Evolutionary conservation across 202 grass and related monocot genomes (phyloP), one percentile per base, ranked within the genome.

Genomic region (Schoenoplectus triqueter): DNA sequence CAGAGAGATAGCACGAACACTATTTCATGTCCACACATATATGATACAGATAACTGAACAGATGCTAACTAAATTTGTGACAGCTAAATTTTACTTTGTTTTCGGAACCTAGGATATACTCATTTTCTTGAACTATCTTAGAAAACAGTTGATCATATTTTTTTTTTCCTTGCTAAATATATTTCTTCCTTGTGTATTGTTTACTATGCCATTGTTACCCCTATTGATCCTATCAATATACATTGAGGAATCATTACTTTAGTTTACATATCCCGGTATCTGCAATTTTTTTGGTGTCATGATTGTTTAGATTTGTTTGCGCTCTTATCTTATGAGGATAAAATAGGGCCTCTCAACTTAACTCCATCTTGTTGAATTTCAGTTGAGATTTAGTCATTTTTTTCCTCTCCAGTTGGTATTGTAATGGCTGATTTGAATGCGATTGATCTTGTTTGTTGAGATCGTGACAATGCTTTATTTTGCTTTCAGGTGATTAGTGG

Each of bases 401-500:
- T 0, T 50, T 74, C 18, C 8, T 31, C 18, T 75, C 10, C 20
- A 54, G 4, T 55, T 3, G 2, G 19, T 55, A 9, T 10, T 75
- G 46, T 7, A 54, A 31, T 19, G 13, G 19, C 9, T 6, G 19
- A 21, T 77, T 77, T 41, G 11, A 78, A 78, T 78, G 7, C 55
- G 4, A 13, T 6, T 55, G 48, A 31, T 55, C 7, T 71, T 6
- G 6, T 48, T 71, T 71, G 2, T 14, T 55, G 10, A 75, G 72
- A 75, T 54, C 10, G 52, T 78, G 73, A 56, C 11, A 77, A 14
- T 77, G 21, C 31, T 78, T 2, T 68, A 18, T 64, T 47, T 75
- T 49, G 13, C 52, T 73, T 67, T 19, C 10, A 96, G 96, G 96
- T 96, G 73, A 86, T 99, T 78, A 99, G 96, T 0, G 93, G 96